Evolutionary conservation across 192 early-diverging fungal genomes (phyloP).

Genomic region (Cladochytrium replicatum): DNA sequence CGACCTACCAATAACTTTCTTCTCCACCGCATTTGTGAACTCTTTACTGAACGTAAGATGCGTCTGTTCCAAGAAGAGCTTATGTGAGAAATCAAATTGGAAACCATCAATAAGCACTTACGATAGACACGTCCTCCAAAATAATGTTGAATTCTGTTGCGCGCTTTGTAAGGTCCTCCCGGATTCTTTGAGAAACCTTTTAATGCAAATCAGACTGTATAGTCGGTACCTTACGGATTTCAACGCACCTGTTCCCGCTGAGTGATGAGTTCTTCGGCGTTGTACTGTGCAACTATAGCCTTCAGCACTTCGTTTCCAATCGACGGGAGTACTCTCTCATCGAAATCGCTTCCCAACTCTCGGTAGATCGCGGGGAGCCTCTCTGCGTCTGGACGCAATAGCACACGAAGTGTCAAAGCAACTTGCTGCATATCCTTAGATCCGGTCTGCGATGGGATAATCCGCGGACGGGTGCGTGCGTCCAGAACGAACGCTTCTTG

Average conservation of each 20-base stretch:
- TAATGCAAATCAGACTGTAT: slow-evolving; percentile 5
- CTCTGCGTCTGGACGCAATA: slow-evolving; percentile 56
- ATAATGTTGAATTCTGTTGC: slow-evolving; percentile 92
- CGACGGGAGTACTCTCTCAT: slow-evolving; percentile 91
- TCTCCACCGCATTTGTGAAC: slow-evolving; percentile 97
- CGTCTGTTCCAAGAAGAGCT: slow-evolving; percentile 53
- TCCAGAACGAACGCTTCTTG: slow-evolving; percentile 85
- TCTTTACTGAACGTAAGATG: slow-evolving; percentile 98
- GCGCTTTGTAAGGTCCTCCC: slow-evolving; percentile 85
- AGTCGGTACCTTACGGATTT: neutral
- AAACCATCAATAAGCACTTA: slow-evolving; percentile 43
- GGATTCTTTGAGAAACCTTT: slow-evolving; percentile 78
- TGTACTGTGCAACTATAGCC: slow-evolving; percentile 95
- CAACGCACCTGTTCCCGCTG: slow-evolving; percentile 71
- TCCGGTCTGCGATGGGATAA: slow-evolving; percentile 98
- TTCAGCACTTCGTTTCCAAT: slow-evolving; percentile 99
- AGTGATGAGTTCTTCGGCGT: slow-evolving; percentile 94
- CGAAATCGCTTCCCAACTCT: slow-evolving; percentile 87
- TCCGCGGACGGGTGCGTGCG: slow-evolving; percentile 88
- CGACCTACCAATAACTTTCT: slow-evolving; percentile 78
- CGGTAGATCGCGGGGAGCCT: slow-evolving; percentile 79
- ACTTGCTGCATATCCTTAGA: slow-evolving; percentile 99
- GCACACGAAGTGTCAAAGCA: slow-evolving; percentile 80
- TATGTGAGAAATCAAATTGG: no score
- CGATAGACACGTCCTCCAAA: slow-evolving; percentile 96